These are phyloP conservation scores for Blastocladiella emersonii DNA, from an alignment of 371 early-diverging fungal genomes.

Conservation along the genomic window DNA sequence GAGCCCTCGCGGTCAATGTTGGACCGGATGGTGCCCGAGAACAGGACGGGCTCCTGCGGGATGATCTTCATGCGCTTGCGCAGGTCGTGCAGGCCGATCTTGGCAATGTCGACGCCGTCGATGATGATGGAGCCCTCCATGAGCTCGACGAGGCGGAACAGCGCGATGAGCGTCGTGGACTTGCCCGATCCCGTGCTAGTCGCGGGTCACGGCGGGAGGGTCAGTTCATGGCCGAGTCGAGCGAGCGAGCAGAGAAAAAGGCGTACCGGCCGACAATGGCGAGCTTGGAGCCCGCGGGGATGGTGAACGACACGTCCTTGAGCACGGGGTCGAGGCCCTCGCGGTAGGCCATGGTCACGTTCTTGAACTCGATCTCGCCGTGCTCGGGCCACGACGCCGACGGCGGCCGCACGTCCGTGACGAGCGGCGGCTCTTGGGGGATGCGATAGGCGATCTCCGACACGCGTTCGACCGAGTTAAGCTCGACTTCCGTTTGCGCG, in stretches of 20 bases:
- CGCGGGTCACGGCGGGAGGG: too few relatives aligned
- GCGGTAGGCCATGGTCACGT: slow-evolving; percentile 50
- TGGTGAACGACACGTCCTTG: slow-evolving; percentile 45
- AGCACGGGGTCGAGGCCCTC: slow-evolving; percentile 53
- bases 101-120: slow-evolving; percentile 70
- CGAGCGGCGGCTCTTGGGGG: neutral
- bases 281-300: slow-evolving; percentile 43
- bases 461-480: slow-evolving; percentile 75
- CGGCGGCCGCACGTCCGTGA: slow-evolving; percentile 5
- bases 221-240: too few relatives aligned
- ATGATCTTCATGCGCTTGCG: slow-evolving; percentile 46
- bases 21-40: slow-evolving; percentile 20
- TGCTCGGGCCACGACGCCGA: slow-evolving; percentile 44
- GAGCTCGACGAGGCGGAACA: slow-evolving; percentile 86
- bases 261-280: slow-evolving; percentile 56
- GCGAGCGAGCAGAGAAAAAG: too few relatives aligned
- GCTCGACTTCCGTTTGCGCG: slow-evolving; percentile 66
- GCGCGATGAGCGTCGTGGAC: slow-evolving; percentile 64
- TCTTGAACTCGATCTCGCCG: slow-evolving; percentile 49
- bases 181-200: slow-evolving; percentile 90
- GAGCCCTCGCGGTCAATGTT: slow-evolving; percentile 7
- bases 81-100: slow-evolving; percentile 60
- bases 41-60: slow-evolving; percentile 49
- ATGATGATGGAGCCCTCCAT: slow-evolving; percentile 50
- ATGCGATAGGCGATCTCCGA: slow-evolving; percentile 38